Percentiles rank a stretch among this genome's conserved stretches.
phyloP scores from a whole-genome alignment of 192 early-diverging fungal species.

The Chytriomyces sp. region DNA sequence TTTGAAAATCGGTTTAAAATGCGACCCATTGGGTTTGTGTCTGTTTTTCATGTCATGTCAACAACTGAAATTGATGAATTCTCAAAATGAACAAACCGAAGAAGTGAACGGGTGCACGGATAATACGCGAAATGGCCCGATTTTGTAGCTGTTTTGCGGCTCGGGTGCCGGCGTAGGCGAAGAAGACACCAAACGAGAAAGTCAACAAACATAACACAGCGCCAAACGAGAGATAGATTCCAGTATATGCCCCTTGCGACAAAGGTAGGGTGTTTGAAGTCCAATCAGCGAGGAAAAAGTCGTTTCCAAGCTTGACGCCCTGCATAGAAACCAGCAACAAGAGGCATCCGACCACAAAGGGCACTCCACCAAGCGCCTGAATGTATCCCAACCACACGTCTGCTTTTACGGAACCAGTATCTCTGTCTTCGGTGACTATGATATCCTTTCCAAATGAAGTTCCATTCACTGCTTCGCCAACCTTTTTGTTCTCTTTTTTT shows the following conservation, averaged over 20 bases:
- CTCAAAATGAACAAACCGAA: conserved; percentile 59
- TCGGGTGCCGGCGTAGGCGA: conserved; percentile 49
- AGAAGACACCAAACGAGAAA: conserved; percentile 40
- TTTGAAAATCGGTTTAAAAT: conserved; percentile 57
- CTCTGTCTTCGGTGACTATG: conserved; percentile 74
- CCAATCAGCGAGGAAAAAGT: conserved; percentile 41
- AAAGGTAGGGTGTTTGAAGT: conserved; percentile 3
- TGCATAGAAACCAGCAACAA: conserved; percentile 55
- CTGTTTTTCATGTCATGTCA: not conserved
- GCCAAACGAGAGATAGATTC: conserved; percentile 25
- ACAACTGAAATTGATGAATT: not conserved
- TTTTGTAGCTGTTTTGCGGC: conserved; percentile 67
- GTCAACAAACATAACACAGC: not conserved
- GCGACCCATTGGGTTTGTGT: conserved; percentile 51
- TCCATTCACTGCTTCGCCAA: not conserved
- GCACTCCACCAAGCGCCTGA: conserved; percentile 40
- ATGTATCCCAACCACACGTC: conserved; percentile 72
- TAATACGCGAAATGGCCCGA: conserved; percentile 57
- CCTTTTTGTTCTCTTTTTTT: not conserved
- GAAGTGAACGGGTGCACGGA: conserved; percentile 71
- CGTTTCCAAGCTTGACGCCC: conserved; percentile 53
- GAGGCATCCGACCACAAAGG: conserved; percentile 44
- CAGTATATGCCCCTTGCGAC: conserved; percentile 17
- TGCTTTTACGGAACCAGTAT: conserved; percentile 69
- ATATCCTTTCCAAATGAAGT: conserved; percentile 50